Conservation (phyloP, 1,139 yeast species). For the Blastobotrys buckinghamii region DNA sequence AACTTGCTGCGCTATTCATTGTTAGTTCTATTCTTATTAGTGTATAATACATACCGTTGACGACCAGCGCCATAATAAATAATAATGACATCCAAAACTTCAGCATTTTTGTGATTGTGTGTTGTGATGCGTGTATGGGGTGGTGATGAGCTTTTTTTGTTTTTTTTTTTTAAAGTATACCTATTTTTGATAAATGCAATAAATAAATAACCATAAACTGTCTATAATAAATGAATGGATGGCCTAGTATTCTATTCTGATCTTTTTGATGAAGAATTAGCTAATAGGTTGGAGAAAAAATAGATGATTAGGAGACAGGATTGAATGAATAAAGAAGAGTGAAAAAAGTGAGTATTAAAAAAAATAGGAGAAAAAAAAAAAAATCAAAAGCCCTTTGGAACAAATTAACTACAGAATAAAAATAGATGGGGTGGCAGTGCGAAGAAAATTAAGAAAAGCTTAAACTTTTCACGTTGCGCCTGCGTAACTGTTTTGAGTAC, state of each 20-base stretch:
- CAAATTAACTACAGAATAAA: no score
- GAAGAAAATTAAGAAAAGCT: background rate
- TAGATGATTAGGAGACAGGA: background rate
- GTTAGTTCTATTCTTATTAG: background rate
- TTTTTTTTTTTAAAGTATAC: no score
- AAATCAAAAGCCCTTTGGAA: no score
- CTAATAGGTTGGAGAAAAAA: no score
- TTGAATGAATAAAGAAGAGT: background rate
- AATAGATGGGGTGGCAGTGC: background rate
- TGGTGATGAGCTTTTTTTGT: no score
- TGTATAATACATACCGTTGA: background rate
- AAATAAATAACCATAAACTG: no score
- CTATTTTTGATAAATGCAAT: no score
- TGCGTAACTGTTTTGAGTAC: no score
- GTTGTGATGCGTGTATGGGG: no score
- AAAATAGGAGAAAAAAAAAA: background rate
- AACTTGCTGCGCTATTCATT: constrained; percentile 1
- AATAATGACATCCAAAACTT: constrained; percentile 1
- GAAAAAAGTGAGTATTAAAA: background rate
- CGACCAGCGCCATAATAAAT: constrained; percentile 3
- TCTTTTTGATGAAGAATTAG: no score
- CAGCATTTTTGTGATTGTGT: background rate
- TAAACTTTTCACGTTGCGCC: no score
- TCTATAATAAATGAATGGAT: background rate
- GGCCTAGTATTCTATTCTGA: no score